Base-by-base conservation (phyloP, 495 filamentous ascomycete genomes). In the Penicillium canescens region DNA sequence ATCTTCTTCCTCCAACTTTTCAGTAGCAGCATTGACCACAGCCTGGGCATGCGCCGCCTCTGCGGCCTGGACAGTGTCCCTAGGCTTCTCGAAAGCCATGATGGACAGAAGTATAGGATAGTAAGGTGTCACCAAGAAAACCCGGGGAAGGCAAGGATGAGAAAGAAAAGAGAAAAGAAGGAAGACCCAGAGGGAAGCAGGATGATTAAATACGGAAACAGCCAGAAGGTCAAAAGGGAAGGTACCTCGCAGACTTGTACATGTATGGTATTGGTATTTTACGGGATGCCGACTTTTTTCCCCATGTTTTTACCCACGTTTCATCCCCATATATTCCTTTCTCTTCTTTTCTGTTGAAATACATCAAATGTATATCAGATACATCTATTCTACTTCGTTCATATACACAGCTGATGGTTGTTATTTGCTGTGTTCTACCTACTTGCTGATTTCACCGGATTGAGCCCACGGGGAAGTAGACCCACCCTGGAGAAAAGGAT, bases 1-100 rank as follows among this genome's bases (percentile, higher is more conserved):
- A 42, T 60, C 48, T 6, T 57, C 55, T 9, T 49, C 44, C 6
- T 56, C 46, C 6, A 52, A 37, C 36, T 75, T 70, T 46, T 73
- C 71, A 50, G 47, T 57, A 26, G 60, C 42, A 3, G 57, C 28
- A 12, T 69, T 55, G 44, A 63, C 43, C 11, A 56, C 54, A 5
- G 52, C 60, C 57, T 74, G 66, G 23, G 58, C 64, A 20, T 74
- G 69, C 14, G 72, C 69, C 10, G 63, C 59, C 46, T 72, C 72
- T 1, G 70, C 72, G 12, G 68, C 56, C 16, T 62, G 65, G 5
- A 63, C 46, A n/a, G 62, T 69, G 41, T 76, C 72, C 42, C 52
- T 20, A 55, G 39, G 23, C 59, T 70, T 34, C 55, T 64, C 21
- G 61, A 45, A 4, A 56, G 57, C 44, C 62, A 60, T 61, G 46